Percentiles rank a stretch among this genome's conserved stretches.
Evolutionary conservation across 805 yeast species (phyloP).

Genomic region (Suhomyces sp.): DNA sequence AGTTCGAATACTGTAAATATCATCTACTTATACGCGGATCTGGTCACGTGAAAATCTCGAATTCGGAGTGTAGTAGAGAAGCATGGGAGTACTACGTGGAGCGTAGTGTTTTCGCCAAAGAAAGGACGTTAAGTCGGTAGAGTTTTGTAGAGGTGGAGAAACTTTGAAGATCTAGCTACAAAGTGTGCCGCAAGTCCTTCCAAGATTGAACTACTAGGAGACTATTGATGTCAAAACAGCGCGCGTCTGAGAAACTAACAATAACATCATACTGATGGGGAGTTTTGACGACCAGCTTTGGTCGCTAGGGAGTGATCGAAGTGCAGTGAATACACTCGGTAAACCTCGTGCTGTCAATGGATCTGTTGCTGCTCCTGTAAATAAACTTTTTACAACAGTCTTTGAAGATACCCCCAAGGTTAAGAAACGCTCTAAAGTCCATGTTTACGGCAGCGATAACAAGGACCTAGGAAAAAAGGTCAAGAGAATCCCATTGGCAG

Average conservation of each 20-base stretch:
- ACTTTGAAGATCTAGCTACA: background rate
- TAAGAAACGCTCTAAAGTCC: background rate
- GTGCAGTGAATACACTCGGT: background rate
- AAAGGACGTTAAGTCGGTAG: background rate
- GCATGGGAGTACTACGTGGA: background rate
- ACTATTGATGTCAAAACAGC: background rate
- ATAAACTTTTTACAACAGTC: background rate
- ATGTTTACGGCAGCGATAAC: conserved; percentile 1
- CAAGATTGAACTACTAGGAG: background rate
- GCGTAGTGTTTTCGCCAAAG: background rate
- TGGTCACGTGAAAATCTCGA: background rate
- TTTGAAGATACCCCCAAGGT: background rate
- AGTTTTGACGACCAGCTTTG: background rate
- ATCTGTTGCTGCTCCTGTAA: background rate
- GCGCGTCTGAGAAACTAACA: background rate
- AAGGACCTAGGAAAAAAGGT: background rate
- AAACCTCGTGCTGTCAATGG: background rate
- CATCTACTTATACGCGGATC: background rate
- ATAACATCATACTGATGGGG: background rate
- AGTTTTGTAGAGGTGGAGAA: background rate
- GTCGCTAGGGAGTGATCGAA: conserved; percentile 1
- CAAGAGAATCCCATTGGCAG: background rate
- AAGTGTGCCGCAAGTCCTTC: background rate
- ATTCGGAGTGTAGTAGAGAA: background rate
- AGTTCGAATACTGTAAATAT: background rate